These are phyloP conservation scores for Peronospora belbahrii DNA, from an alignment of 352 stramenopile species.

Conservation along the genomic window DNA sequence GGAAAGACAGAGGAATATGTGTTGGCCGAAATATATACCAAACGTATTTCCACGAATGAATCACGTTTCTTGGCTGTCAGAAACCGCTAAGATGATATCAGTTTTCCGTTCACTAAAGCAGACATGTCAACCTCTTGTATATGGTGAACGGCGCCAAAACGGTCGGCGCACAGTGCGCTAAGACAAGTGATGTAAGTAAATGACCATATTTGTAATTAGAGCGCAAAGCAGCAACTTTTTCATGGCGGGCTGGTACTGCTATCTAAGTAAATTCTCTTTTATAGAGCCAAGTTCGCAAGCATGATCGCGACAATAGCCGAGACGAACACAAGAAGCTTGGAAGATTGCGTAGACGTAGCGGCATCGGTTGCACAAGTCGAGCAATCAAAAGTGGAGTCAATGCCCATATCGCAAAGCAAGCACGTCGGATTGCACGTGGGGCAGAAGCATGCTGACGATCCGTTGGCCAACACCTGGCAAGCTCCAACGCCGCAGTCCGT, in stretches of 20 bases:
- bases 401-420: slow-evolving; percentile 28
- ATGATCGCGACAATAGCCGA: slow-evolving; percentile 28
- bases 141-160: too few species aligned
- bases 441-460: slow-evolving; percentile 41
- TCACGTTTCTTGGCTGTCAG: too few species aligned
- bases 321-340: slow-evolving; percentile 31
- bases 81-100: too few species aligned
- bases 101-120: too few species aligned
- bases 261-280: slow-evolving; percentile 16
- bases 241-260: slow-evolving; percentile 17
- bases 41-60: too few species aligned
- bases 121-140: too few species aligned
- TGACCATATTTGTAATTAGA: slow-evolving; percentile 25
- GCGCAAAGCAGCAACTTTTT: slow-evolving; percentile 1
- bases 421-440: slow-evolving; percentile 31
- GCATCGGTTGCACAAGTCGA: slow-evolving; percentile 25
- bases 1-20: too few species aligned
- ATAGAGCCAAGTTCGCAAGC: slow-evolving; percentile 34
- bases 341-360: slow-evolving; percentile 22
- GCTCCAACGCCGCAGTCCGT: slow-evolving; percentile 35
- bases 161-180: too few species aligned
- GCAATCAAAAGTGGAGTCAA: slow-evolving; percentile 33
- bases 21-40: too few species aligned
- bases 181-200: too few species aligned
- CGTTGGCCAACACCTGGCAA: slow-evolving; percentile 39